A percentile compares a stretch with the other conserved stretches of the same genome.
Evolutionary conservation across 2,329 filamentous ascomycete species (phyloP).

Genomic region (Paracoccidioides brasiliensis): DNA sequence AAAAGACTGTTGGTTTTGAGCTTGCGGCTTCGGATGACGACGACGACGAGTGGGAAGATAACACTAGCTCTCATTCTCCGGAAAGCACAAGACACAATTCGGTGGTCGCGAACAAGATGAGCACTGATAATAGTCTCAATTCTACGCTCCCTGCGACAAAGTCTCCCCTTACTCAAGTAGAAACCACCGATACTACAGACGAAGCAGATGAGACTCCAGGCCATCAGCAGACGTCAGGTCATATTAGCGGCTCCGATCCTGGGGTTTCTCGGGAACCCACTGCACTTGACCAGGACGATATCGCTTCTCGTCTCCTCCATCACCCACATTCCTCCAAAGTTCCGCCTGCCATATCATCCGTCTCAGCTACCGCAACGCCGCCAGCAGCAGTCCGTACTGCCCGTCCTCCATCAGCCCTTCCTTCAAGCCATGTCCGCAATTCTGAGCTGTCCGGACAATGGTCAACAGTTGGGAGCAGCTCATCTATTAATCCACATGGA

Average conservation of each 20-base stretch:
- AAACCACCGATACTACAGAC: neutral
- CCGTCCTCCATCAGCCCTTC: constrained; percentile 25
- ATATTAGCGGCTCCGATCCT: constrained; percentile 1
- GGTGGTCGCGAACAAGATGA: constrained; percentile 19
- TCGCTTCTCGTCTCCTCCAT: constrained; percentile 25
- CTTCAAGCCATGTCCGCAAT: constrained; percentile 21
- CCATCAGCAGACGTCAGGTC: constrained; percentile 1
- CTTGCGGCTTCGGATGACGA: constrained; percentile 30
- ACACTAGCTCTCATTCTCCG: constrained; percentile 34
- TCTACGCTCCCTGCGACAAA: constrained; percentile 4
- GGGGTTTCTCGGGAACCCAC: constrained; percentile 14
- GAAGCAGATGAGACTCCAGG: neutral
- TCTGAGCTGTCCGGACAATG: constrained; percentile 18
- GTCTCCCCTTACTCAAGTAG: constrained; percentile 10
- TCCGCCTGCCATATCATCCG: constrained; percentile 36
- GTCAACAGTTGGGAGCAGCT: constrained; percentile 16
- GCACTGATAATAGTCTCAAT: constrained; percentile 6
- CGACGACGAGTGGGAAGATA: constrained; percentile 36
- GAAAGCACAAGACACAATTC: constrained; percentile 36
- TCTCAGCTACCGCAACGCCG: constrained; percentile 33
- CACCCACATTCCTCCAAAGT: constrained; percentile 31
- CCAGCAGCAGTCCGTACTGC: constrained; percentile 22
- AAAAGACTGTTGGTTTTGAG: constrained; percentile 36
- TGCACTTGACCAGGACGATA: constrained; percentile 22
- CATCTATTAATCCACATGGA: constrained; percentile 22